These are phyloP conservation scores for Coleophoma cylindrospora DNA, from an alignment of 2,329 filamentous ascomycete species.

Conservation along the genomic window DNA sequence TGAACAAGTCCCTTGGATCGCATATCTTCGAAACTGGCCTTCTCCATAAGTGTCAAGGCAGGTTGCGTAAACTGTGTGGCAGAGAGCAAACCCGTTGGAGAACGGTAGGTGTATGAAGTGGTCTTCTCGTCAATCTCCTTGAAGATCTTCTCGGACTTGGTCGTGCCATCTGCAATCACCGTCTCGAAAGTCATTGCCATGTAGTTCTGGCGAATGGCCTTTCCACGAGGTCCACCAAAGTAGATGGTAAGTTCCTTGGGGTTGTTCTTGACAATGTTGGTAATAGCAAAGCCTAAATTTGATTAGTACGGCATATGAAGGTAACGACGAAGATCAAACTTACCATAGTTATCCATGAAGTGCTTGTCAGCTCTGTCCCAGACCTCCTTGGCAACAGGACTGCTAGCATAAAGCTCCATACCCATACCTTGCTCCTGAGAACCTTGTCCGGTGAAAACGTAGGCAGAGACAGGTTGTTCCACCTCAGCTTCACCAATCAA, in stretches of 20 bases:
- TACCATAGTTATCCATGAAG: conserved; percentile 97
- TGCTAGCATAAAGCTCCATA: conserved; percentile 96
- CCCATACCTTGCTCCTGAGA: conserved; percentile 99
- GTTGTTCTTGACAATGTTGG: conserved; percentile 99
- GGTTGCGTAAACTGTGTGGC: conserved; percentile 99
- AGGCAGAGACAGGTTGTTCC: conserved; percentile 93
- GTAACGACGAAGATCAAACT: conserved; percentile 25
- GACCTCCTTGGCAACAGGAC: conserved; percentile 89
- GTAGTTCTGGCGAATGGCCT: conserved; percentile 97
- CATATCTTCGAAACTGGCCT: conserved; percentile 99
- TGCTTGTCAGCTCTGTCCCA: conserved; percentile 98
- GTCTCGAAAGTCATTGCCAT: conserved; percentile 99
- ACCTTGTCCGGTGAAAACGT: conserved; percentile 97
- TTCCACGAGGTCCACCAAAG: conserved; percentile 94
- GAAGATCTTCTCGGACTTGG: conserved; percentile 99
- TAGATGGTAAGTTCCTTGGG: conserved; percentile 98
- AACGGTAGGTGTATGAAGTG: conserved; percentile 94
- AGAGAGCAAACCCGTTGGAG: conserved; percentile 88
- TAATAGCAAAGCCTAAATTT: conserved; percentile 78
- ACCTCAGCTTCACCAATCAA: conserved; percentile 93
- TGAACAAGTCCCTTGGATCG: conserved; percentile 93
- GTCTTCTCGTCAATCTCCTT: conserved; percentile 94
- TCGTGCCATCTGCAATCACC: conserved; percentile 83
- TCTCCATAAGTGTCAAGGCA: conserved; percentile 97
- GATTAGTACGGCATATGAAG: conserved; percentile 16